A percentile compares a stretch with the other conserved stretches of the same genome.
Evolutionary conservation across 306 rosid species (phyloP).

Genomic region (Sechiopsis laciniata): DNA sequence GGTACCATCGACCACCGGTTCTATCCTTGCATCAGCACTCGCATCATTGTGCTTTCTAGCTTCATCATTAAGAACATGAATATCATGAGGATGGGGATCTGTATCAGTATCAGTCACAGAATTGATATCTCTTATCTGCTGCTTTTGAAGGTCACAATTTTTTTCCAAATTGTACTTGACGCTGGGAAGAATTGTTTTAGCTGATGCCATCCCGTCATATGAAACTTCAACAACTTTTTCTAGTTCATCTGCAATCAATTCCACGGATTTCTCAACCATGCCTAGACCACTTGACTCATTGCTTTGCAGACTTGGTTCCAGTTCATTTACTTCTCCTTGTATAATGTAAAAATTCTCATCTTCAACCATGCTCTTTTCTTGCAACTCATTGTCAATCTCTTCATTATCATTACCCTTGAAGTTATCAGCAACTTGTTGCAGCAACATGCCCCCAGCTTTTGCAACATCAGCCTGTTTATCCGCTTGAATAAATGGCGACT

Average conservation of each 20-base stretch:
- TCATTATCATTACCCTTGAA: background rate
- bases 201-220: background rate
- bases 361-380: slow-evolving; percentile 21
- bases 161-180: slow-evolving; percentile 5
- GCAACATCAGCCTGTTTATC: slow-evolving; percentile 22
- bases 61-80: slow-evolving; percentile 34
- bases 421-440: slow-evolving; percentile 20
- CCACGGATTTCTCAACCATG: slow-evolving; percentile 16
- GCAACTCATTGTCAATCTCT: slow-evolving; percentile 15
- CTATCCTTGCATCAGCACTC: slow-evolving; percentile 24
- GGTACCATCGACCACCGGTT: slow-evolving; percentile 12
- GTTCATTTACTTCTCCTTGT: slow-evolving; percentile 18
- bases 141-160: slow-evolving; percentile 18
- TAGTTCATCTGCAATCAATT: slow-evolving; percentile 6
- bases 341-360: slow-evolving; percentile 21
- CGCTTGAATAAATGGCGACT: slow-evolving; percentile 19
- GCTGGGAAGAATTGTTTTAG: slow-evolving; percentile 6
- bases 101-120: slow-evolving; percentile 3
- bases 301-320: background rate
- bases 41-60: slow-evolving; percentile 8
- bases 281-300: slow-evolving; percentile 7
- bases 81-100: slow-evolving; percentile 31
- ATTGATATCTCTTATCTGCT: slow-evolving; percentile 5
- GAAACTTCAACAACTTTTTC: slow-evolving; percentile 15
- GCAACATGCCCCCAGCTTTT: slow-evolving; percentile 20